Evolutionary conservation across 495 filamentous ascomycete genomes (phyloP).

Genomic region (Aspergillus kassunensis): DNA sequence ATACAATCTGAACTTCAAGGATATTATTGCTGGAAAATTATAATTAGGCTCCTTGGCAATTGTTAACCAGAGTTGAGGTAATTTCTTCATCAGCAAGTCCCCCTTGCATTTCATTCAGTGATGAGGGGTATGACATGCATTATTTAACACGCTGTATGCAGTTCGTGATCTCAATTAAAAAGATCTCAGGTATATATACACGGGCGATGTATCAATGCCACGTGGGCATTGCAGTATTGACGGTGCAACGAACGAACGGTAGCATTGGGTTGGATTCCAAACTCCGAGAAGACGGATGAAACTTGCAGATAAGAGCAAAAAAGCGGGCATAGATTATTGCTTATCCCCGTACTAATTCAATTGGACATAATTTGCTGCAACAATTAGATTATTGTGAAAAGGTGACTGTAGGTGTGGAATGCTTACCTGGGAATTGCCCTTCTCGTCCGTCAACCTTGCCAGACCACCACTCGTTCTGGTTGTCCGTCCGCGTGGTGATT

Average conservation of each 20-base stretch:
- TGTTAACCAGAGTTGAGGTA: no score
- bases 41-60: no score
- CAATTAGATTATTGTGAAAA: slow-evolving; percentile 8
- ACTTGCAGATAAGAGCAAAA: slow-evolving; percentile 5
- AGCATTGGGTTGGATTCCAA: slow-evolving; percentile 6
- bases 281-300: slow-evolving; percentile 8
- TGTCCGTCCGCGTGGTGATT: slow-evolving; percentile 71
- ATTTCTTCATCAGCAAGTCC: no score
- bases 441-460: slow-evolving; percentile 71
- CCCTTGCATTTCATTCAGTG: no score
- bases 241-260: background rate
- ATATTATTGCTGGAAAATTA: slow-evolving; percentile 6
- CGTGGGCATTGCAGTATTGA: slow-evolving; percentile 1
- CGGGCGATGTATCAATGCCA: background rate
- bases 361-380: slow-evolving; percentile 44
- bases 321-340: background rate
- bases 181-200: slow-evolving; percentile 11
- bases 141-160: background rate
- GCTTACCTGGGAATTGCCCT: slow-evolving; percentile 91
- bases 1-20: background rate
- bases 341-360: slow-evolving; percentile 29
- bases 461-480: slow-evolving; percentile 96
- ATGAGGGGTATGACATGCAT: no score
- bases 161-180: background rate
- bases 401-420: background rate